Base-by-base conservation (phyloP, 805 yeast species). In the Debaryomyces prosopidis region DNA sequence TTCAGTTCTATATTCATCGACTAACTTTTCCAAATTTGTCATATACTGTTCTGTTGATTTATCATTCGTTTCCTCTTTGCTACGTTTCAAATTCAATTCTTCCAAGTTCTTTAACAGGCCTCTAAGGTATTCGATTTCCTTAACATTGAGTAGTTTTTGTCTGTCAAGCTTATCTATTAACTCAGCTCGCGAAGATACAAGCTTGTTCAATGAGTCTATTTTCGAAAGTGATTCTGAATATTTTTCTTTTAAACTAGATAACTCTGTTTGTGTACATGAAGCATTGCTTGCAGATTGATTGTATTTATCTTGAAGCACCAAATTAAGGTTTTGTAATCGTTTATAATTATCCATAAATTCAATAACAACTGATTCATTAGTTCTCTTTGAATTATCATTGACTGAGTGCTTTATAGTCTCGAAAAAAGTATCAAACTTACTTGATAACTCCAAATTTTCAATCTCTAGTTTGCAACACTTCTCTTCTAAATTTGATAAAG, bases 121-220 rank as follows among this genome's bases (percentile, higher is more conserved):
- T 47, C 86, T 69, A 43, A 86, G 63, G 46, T 82, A 73, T 43
- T 73, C 79, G 23, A 82, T 75, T 55, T 86, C 91, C 49, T 79
- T 80, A 18, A 67, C 55, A n/a, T 83, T 76, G 36, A 85, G 64
- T 2, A 67, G 55, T 42, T 73, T 73, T 46, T 82, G 84, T 43
- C 77, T 75, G 40, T 80, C 79, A 5, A 79, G 58, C 44, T 82
- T 63, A 48, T 61, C 58, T 12, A 68, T 51, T 14, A 47, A 41
- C 5, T 50, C 49, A 5, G 59, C 54, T 39, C 57, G 59, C 1
- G 37, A 14, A 1, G 45, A 19, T 4, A 50, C 5, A 15, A 52
- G 50, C 4, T 46, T 42, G n/a, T 51, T 45, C 33, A 62, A 46
- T 1, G 43, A 23, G 1, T 44, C 36, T 3, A 57, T 45, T 28